Evolutionary conservation across 345 rosid species (phyloP).

Genomic region (Zanthoxylum bungeanum): DNA sequence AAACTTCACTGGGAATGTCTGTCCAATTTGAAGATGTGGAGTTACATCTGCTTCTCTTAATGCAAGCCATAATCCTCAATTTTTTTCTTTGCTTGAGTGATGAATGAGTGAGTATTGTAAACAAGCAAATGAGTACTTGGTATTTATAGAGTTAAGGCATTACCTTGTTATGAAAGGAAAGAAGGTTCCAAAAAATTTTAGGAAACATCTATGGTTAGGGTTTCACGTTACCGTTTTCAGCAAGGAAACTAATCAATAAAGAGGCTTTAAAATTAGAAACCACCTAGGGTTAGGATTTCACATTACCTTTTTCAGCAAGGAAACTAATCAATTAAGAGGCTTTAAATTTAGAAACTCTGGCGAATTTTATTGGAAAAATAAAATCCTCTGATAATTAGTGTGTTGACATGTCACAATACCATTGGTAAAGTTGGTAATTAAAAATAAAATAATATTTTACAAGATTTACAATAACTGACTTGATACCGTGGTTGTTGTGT

Average conservation of each 20-base stretch:
- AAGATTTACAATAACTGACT: not conserved
- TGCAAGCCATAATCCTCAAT: not conserved
- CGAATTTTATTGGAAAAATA: not conserved
- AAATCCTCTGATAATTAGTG: no score
- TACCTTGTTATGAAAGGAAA: no score
- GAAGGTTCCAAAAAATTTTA: no score
- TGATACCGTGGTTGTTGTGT: not conserved
- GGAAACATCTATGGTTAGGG: no score
- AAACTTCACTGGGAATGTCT: not conserved
- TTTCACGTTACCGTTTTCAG: no score
- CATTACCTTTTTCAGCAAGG: not conserved
- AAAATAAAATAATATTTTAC: no score
- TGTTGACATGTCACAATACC: no score
- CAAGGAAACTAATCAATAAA: not conserved
- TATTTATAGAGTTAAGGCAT: not conserved
- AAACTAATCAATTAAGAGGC: no score
- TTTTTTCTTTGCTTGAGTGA: no score
- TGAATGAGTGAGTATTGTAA: not conserved
- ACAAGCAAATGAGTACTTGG: no score
- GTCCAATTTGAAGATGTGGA: not conserved
- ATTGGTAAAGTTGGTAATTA: no score
- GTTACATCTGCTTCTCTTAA: not conserved
- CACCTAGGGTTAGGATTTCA: not conserved
- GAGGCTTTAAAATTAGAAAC: not conserved
- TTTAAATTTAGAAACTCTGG: not conserved